Base-by-base conservation (phyloP, 768 basidiomycete species). In the Lentinula sp. region DNA sequence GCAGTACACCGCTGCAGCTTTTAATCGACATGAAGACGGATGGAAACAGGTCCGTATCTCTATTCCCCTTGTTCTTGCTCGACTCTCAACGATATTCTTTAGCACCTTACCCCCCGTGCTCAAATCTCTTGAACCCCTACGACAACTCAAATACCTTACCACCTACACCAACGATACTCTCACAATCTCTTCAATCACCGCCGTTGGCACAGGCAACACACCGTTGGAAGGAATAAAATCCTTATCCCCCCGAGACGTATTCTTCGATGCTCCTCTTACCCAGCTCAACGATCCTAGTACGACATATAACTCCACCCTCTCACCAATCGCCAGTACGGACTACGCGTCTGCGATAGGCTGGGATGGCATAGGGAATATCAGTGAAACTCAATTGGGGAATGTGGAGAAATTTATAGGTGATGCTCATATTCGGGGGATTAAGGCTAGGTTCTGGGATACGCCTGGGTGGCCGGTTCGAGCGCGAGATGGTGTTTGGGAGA, bases 11-110 rank as follows among this genome's bases (percentile, higher is more conserved):
- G 5, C 68, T 84, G 39, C 81, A 84, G 50, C 68, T 83, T n/a
- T 67, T 82, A 10, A 71, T 83, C 6, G 80, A 82, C 60, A 76
- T 84, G 67, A 84, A 83, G 67, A 81, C 80, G 1, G 77, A 82
- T 62, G 81, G 81, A 0, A 61, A 65, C n/a, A 66, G 71, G 81
- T 81, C 66, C 58, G 77, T 69, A 3, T 10, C 21, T 18, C 13
- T 35, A 28, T 18, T 13, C 52, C 23, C 15, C 28, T 32, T 6
- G 13, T 53, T 31, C 31, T 51, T n/a, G 31, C 11, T 23, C 28
- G 13, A 48, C 9, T 16, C 54, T 34, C 57, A 58, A 57, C 68
- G n/a, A 63, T 18, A 8, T 34, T 21, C n/a, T 37, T 8, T 48
- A 77, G 79, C 43, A 75, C 80, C 3, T 70, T 83, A 45, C 79